Conservation (phyloP, 164 flowering plant species). For the Annona squamosa region DNA sequence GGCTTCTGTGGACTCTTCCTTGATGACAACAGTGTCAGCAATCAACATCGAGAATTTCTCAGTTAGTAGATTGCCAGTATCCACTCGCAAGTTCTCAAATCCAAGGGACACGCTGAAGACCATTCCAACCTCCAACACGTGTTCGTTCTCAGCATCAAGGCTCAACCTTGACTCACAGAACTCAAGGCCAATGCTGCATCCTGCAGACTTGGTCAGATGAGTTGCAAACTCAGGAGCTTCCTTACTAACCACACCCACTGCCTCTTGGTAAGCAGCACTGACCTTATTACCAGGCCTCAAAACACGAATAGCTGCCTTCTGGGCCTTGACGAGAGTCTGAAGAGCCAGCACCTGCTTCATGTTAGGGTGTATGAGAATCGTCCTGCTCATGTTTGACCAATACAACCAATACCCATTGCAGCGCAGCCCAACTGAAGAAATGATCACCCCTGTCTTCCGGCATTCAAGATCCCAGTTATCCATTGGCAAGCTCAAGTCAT, state of each 20-base stretch:
- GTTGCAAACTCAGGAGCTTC: constrained; percentile 60
- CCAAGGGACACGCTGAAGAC: constrained; percentile 73
- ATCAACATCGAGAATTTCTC: constrained; percentile 51
- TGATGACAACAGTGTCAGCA: constrained; percentile 65
- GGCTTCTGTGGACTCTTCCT: constrained; percentile 35
- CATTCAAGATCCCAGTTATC: constrained; percentile 56
- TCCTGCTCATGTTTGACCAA: constrained; percentile 72
- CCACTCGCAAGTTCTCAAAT: constrained; percentile 53
- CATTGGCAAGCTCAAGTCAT: constrained; percentile 63
- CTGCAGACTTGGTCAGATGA: constrained; percentile 60
- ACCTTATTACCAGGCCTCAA: constrained; percentile 56
- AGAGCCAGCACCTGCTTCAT: constrained; percentile 66
- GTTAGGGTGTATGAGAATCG: constrained; percentile 61
- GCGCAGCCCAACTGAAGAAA: constrained; percentile 66
- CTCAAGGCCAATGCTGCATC: constrained; percentile 79
- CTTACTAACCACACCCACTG: constrained; percentile 45
- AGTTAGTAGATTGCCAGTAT: constrained; percentile 37
- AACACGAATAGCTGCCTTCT: constrained; percentile 60
- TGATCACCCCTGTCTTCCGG: constrained; percentile 63
- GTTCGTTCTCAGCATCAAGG: constrained; percentile 61
- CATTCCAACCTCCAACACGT: constrained; percentile 58
- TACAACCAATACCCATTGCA: constrained; percentile 78
- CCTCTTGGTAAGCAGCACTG: constrained; percentile 50
- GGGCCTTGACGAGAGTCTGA: constrained; percentile 69
- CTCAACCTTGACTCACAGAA: constrained; percentile 67